A percentile compares a stretch with the other conserved stretches of the same genome.
Conservation (phyloP, 345 rosid species). For the Lepidium didymum region DNA sequence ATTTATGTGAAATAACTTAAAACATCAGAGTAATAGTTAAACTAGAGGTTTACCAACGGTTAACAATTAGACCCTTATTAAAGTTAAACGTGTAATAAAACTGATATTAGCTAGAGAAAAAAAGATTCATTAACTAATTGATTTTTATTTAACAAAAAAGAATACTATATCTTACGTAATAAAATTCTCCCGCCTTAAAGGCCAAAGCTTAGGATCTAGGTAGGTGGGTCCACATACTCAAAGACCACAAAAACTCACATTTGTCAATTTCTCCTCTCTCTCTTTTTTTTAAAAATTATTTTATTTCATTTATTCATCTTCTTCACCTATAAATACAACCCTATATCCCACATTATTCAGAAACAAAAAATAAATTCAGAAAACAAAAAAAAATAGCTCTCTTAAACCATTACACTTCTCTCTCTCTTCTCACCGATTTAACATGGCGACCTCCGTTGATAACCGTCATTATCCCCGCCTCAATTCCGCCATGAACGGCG, state of each 20-base stretch:
- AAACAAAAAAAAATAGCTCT: not conserved
- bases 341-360: not conserved
- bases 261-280: conserved; percentile 13
- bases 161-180: not conserved
- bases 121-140: too few relatives aligned
- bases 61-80: not conserved
- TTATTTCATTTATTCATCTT: not conserved
- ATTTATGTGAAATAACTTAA: too few relatives aligned
- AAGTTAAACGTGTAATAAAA: too few relatives aligned
- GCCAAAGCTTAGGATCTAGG: conserved; percentile 14
- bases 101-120: too few relatives aligned
- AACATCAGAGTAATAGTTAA: too few relatives aligned
- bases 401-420: not conserved
- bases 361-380: not conserved
- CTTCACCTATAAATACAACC: conserved; percentile 26
- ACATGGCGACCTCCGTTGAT: conserved; percentile 78
- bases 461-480: conserved; percentile 59
- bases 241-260: conserved; percentile 17
- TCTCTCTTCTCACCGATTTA: conserved; percentile 5
- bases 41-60: not conserved
- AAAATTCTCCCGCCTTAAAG: conserved; percentile 17
- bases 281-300: not conserved
- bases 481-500: conserved; percentile 45
- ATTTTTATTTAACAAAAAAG: not conserved
- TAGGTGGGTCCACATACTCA: not conserved